Evolutionary conservation across 2,329 filamentous ascomycete species (phyloP).

Genomic region (Chaetomium strumarium): DNA sequence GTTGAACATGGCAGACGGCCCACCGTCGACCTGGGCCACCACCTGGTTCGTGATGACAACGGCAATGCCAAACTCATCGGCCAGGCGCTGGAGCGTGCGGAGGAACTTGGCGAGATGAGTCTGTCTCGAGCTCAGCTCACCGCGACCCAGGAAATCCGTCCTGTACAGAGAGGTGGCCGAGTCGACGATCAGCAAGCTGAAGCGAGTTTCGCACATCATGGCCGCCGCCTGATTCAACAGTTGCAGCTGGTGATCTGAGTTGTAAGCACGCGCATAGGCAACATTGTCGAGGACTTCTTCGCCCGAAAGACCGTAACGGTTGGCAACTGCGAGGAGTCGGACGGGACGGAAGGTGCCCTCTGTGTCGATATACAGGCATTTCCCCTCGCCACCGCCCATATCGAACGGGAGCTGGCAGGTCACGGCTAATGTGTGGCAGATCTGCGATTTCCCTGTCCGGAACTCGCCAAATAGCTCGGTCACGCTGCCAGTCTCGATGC

Average conservation of each 20-base stretch:
- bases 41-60: conserved; percentile 99
- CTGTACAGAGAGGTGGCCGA: conserved; percentile 93
- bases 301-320: conserved; percentile 87
- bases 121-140: conserved; percentile 90
- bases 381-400: conserved; percentile 97
- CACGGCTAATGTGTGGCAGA: conserved; percentile 96
- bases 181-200: conserved; percentile 92
- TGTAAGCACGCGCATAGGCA: conserved; percentile 95
- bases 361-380: conserved; percentile 97
- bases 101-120: conserved; percentile 85
- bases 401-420: conserved; percentile 97
- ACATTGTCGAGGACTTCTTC: conserved; percentile 98
- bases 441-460: conserved; percentile 95
- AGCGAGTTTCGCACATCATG: conserved; percentile 99
- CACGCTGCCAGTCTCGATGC: conserved; percentile 93
- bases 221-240: conserved; percentile 89
- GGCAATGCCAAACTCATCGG: conserved; percentile 86
- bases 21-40: conserved; percentile 95
- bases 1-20: conserved; percentile 96
- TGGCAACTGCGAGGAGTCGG: conserved; percentile 82
- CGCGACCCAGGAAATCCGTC: conserved; percentile 94
- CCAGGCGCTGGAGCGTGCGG: conserved; percentile 72
- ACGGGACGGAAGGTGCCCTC: conserved; percentile 96
- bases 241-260: conserved; percentile 95
- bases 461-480: conserved; percentile 99